phyloP scores from a whole-genome alignment of 2,329 filamentous ascomycete genomes.

The Trichoderma asperellum region DNA sequence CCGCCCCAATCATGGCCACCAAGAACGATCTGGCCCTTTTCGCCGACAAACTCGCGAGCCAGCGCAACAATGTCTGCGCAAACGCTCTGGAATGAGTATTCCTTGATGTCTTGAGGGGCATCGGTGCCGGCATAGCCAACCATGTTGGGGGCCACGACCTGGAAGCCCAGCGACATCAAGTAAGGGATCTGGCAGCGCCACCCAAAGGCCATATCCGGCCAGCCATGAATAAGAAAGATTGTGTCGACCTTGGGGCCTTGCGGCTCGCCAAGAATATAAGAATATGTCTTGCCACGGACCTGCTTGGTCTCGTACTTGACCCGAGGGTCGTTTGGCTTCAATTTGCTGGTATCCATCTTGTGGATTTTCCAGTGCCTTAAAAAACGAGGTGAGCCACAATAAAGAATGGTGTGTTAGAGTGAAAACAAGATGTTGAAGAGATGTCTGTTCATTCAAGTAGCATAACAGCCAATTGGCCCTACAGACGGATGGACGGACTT shows the following conservation, averaged over 20 bases:
- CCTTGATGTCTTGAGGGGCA: slow-evolving; percentile 62
- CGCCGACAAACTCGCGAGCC: slow-evolving; percentile 56
- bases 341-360: slow-evolving; percentile 62
- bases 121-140: slow-evolving; percentile 82
- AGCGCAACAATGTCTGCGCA: slow-evolving; percentile 77
- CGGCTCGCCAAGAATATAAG: slow-evolving; percentile 62
- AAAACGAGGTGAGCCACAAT: neutral
- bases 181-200: slow-evolving; percentile 90
- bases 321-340: slow-evolving; percentile 67
- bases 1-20: slow-evolving; percentile 96
- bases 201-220: slow-evolving; percentile 79
- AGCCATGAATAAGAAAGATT: slow-evolving; percentile 70
- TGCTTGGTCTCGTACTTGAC: slow-evolving; percentile 65
- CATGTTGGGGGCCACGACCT: slow-evolving; percentile 83
- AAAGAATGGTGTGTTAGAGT: neutral
- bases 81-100: slow-evolving; percentile 74
- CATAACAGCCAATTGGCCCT: neutral
- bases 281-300: slow-evolving; percentile 73
- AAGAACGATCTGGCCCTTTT: slow-evolving; percentile 67
- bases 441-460: neutral
- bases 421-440: neutral
- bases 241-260: slow-evolving; percentile 50
- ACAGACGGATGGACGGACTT: neutral
- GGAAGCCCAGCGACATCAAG: slow-evolving; percentile 71
- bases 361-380: neutral